These are phyloP conservation scores for Boletus coccyginus DNA, from an alignment of 768 basidiomycete genomes.

Conservation along the genomic window DNA sequence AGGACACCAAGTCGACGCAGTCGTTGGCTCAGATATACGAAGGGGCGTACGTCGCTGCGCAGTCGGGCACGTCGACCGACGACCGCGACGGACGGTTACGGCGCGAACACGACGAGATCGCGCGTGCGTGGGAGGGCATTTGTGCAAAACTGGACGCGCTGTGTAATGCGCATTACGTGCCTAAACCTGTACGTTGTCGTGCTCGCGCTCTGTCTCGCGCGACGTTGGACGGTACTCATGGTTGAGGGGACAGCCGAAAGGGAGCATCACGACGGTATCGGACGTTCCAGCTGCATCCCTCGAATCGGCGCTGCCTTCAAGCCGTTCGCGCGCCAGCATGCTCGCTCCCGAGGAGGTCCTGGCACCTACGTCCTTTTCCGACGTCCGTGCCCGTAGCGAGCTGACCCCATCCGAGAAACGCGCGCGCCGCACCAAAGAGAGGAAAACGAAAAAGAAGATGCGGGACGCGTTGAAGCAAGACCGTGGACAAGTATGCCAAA, in stretches of 20 bases:
- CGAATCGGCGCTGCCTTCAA: conserved; percentile 89
- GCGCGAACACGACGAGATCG: conserved; percentile 88
- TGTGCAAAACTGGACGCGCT: conserved; percentile 89
- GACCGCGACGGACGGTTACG: conserved; percentile 86
- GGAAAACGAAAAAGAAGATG: conserved; percentile 69
- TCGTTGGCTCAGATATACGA: conserved; percentile 97
- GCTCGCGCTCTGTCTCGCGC: neutral
- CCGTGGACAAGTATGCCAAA: conserved; percentile 56
- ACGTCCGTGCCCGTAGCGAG: conserved; percentile 69
- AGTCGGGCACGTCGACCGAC: conserved; percentile 52
- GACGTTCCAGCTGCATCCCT: conserved; percentile 79
- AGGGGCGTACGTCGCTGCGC: conserved; percentile 77
- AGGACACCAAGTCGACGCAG: conserved; percentile 83
- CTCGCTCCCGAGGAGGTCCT: conserved; percentile 94
- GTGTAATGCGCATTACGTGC: conserved; percentile 93
- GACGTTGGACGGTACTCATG: neutral
- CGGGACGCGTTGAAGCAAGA: conserved; percentile 61
- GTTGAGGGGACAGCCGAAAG: conserved; percentile 65
- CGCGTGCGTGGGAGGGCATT: conserved; percentile 79
- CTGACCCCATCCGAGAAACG: conserved; percentile 85
- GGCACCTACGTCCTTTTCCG: conserved; percentile 47
- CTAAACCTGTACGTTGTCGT: conserved; percentile 70
- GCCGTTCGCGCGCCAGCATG: conserved; percentile 70
- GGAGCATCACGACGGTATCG: conserved; percentile 76
- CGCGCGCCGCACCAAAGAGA: conserved; percentile 60